phyloP scores from a whole-genome alignment of 2,329 filamentous ascomycete species.

The Arthrobotrys megalospora region DNA sequence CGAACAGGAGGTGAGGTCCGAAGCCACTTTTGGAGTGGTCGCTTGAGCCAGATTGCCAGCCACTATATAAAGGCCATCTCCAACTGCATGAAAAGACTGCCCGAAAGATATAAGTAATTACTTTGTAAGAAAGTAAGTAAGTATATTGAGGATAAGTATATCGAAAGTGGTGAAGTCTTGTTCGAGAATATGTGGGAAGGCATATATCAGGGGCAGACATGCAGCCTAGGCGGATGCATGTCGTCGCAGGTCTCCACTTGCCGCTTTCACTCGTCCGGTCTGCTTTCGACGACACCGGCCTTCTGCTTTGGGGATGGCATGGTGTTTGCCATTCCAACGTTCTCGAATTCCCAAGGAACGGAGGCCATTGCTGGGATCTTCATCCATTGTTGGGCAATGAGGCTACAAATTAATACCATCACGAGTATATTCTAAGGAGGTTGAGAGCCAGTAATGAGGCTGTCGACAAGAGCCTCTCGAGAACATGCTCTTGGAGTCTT shows the following conservation, averaged over 20 bases:
- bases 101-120: not conserved
- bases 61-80: not conserved
- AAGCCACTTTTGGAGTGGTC: not conserved
- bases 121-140: not conserved
- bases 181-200: not conserved
- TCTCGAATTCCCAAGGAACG: too few relatives aligned
- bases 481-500: too few relatives aligned
- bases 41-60: conserved; percentile 24
- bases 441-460: too few relatives aligned
- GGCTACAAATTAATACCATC: too few relatives aligned
- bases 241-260: conserved; percentile 11
- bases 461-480: too few relatives aligned
- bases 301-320: conserved; percentile 2
- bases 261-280: conserved; percentile 3
- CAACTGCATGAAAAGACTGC: not conserved
- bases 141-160: not conserved
- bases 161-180: conserved; percentile 13
- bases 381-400: too few relatives aligned
- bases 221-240: conserved; percentile 6
- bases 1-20: conserved; percentile 12
- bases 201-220: conserved; percentile 13
- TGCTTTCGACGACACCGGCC: conserved; percentile 4
- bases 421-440: too few relatives aligned
- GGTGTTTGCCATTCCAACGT: too few relatives aligned
- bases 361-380: too few relatives aligned